A percentile compares a stretch with the other conserved stretches of the same genome.
phyloP scores from a whole-genome alignment of 805 yeast genomes.

The Candida parachauliodes region DNA sequence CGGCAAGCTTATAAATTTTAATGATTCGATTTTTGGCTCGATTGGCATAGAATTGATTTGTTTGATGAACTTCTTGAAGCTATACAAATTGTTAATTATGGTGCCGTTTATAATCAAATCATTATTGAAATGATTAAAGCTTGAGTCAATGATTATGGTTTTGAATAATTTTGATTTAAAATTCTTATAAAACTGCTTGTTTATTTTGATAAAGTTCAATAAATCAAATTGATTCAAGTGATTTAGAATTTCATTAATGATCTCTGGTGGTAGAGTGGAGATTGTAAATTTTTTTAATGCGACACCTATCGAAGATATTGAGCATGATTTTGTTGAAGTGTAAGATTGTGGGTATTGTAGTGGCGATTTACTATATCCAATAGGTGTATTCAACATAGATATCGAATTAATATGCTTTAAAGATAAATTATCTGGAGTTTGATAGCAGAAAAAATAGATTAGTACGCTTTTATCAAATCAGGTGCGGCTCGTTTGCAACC shows the following conservation, averaged over 20 bases:
- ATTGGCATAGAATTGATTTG: conserved; percentile 9
- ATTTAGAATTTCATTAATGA: conserved; percentile 28
- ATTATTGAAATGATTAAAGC: conserved; percentile 30
- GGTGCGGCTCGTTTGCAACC: no score
- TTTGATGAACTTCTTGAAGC: conserved; percentile 33
- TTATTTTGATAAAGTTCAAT: conserved; percentile 26
- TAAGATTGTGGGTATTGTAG: conserved; percentile 1
- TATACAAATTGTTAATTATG: conserved; percentile 37
- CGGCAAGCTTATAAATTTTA: conserved; percentile 37
- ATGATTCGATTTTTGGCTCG: conserved; percentile 14
- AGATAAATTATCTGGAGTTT: not conserved
- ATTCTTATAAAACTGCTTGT: conserved; percentile 24
- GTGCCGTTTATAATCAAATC: conserved; percentile 18
- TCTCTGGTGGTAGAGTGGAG: conserved; percentile 36
- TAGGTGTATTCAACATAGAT: conserved; percentile 5
- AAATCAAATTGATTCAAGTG: conserved; percentile 37
- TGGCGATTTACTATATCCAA: conserved; percentile 8
- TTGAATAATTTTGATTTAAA: conserved; percentile 36
- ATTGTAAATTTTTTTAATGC: conserved; percentile 10
- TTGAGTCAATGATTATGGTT: conserved; percentile 35
- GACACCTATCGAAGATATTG: not conserved
- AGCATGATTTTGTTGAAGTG: not conserved
- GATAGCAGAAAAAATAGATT: conserved; percentile 2
- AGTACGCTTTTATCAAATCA: no score
- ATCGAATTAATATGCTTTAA: not conserved